Base-by-base conservation (phyloP, 306 rosid species). In the Gillenia trifoliata region DNA sequence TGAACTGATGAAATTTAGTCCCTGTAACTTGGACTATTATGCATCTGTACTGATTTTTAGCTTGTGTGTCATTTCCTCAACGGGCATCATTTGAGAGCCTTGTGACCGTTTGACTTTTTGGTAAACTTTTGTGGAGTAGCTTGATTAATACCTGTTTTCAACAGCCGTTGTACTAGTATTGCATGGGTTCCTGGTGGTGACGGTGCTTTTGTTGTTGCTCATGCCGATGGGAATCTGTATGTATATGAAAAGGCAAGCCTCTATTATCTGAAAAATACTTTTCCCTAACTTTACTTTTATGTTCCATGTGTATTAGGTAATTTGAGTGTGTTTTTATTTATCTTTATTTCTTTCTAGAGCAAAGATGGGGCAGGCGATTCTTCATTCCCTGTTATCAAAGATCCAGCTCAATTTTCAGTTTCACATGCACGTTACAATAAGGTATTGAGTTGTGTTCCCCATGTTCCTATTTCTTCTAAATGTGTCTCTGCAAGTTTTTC, bases 171-270 rank as follows among this genome's bases (percentile, higher is more conserved):
- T 82, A 89, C 93, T 36, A 82, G 91, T 81, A 69, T 92, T 78
- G 86, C 97, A 33, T 95, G 99, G 99, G 89, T 92, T 68, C 97
- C 99, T 47, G 89, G 91, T 78, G 90, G 92, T 74, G 97, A 95
- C 68, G 96, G 97, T 61, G 80, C 91, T 82, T 95, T 95, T 75
- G 90, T 90, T 81, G 98, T 92, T 38, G 89, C 96, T 80, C 98
- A 95, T 78, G 83, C 96, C 2, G 99, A 95, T 83, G 99, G 99
- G 81, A 95, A 92, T 85, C 75, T 92, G 79, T 95, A 86, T 29
- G 81, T 90, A 77, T 95, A 92, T 77, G 97, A 92, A 79, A 95
- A 95, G 97, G 99, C 84, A 85, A 86, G 97, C 80, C 73, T 76
- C 74, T n/a, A 45, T 73, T 33, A 56, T 82, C 34, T 22, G 26